A percentile compares a stretch with the other conserved stretches of the same genome.
These are phyloP conservation scores for Blechomonas ayalai DNA, from an alignment of 208 protist genomes.

Conservation along the genomic window DNA sequence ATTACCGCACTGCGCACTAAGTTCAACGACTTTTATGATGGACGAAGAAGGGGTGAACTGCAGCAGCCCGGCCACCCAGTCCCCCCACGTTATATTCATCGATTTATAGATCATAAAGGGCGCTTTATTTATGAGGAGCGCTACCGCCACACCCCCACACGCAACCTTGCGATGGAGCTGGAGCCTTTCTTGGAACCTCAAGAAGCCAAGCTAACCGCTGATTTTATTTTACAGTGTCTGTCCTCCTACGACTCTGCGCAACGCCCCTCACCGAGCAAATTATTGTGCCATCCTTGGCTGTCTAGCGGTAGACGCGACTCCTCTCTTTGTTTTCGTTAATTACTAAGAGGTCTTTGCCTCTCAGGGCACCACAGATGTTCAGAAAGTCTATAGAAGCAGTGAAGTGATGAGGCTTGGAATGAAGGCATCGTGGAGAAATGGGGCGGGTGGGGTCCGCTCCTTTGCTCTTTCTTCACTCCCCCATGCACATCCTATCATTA, in stretches of 20 bases:
- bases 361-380: slow-evolving; percentile 1
- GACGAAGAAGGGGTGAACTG: not conserved
- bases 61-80: slow-evolving; percentile 1
- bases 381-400: not conserved
- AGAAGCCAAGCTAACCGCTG: slow-evolving; percentile 28
- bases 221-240: slow-evolving; percentile 63
- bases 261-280: slow-evolving; percentile 37
- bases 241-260: slow-evolving; percentile 46
- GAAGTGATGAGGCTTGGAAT: no score
- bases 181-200: slow-evolving; percentile 17
- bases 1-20: slow-evolving; percentile 26
- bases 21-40: slow-evolving; percentile 3
- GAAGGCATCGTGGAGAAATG: no score
- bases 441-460: no score
- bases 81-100: slow-evolving; percentile 55
- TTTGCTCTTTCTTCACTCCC: no score
- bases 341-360: not conserved
- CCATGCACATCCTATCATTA: not conserved
- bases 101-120: slow-evolving; percentile 46
- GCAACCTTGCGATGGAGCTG: slow-evolving; percentile 45
- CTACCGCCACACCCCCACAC: slow-evolving; percentile 30
- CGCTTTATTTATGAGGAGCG: slow-evolving; percentile 50
- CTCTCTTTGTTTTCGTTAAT: slow-evolving; percentile 10
- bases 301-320: slow-evolving; percentile 7
- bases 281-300: slow-evolving; percentile 59